phyloP scores from a whole-genome alignment of 83 land plant genomes.

The Picea abies region DNA sequence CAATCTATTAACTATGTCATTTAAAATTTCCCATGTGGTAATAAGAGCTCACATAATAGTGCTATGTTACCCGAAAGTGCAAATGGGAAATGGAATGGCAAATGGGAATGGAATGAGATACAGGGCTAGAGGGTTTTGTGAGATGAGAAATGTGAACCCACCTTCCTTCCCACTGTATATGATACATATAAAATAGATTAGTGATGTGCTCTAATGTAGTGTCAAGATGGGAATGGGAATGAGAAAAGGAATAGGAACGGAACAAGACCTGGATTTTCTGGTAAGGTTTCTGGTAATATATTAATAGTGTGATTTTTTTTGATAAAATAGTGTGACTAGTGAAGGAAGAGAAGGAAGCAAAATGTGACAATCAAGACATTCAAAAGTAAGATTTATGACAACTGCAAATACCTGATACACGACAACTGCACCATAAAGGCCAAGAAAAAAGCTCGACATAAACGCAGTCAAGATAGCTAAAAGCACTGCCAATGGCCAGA shows the following conservation, averaged over 20 bases:
- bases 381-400: conserved; percentile 2
- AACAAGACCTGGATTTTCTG: background rate
- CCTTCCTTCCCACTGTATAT: too few relatives aligned
- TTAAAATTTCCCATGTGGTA: background rate
- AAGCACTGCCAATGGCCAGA: conserved; percentile 87
- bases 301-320: too few relatives aligned
- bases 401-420: conserved; percentile 71
- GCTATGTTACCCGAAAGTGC: background rate
- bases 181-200: too few relatives aligned
- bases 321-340: background rate
- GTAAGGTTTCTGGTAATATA: too few relatives aligned
- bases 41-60: background rate
- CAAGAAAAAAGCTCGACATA: conserved; percentile 62
- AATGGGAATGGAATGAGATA: background rate
- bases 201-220: too few relatives aligned
- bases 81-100: background rate
- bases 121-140: background rate
- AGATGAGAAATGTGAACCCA: too few relatives aligned
- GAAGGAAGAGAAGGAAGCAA: background rate
- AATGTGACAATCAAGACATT: background rate
- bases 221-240: background rate
- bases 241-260: background rate
- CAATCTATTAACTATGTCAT: background rate
- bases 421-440: conserved; percentile 75
- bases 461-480: conserved; percentile 57